These are phyloP conservation scores for Tuber borchii DNA, from an alignment of 495 filamentous ascomycete genomes.

Conservation along the genomic window DNA sequence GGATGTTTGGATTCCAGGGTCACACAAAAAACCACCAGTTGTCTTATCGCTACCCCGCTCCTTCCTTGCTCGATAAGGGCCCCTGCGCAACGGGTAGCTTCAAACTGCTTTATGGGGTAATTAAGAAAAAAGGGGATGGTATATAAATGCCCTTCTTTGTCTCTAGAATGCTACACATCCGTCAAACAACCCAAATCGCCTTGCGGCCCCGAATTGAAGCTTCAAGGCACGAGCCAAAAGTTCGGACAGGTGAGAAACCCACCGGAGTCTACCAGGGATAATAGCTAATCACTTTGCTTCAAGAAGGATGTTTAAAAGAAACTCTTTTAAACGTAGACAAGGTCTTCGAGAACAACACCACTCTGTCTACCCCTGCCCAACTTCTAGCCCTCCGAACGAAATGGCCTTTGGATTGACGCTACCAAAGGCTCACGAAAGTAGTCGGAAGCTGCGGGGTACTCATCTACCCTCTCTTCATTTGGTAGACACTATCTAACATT, in stretches of 20 bases:
- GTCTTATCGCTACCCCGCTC: conserved; percentile 4
- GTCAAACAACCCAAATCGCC: not conserved
- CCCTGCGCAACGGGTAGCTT: not conserved
- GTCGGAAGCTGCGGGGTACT: not conserved
- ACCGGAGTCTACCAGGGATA: not conserved
- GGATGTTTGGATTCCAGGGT: not conserved
- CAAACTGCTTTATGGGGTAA: not conserved
- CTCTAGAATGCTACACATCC: not conserved
- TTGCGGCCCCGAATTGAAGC: not conserved
- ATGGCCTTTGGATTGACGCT: not conserved
- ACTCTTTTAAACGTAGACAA: not conserved
- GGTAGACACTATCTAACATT: not conserved
- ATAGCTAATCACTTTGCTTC: not conserved
- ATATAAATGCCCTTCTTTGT: not conserved
- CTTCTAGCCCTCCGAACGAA: not conserved
- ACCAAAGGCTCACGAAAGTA: not conserved
- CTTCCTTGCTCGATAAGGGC: not conserved
- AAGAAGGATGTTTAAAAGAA: not conserved
- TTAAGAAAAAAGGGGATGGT: not conserved
- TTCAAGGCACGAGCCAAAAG: not conserved
- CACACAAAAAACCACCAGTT: not conserved
- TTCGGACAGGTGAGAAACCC: not conserved
- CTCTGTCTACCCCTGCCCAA: not conserved
- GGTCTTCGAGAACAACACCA: not conserved
- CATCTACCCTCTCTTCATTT: not conserved